Base-by-base conservation (phyloP, 1,284 basidiomycete genomes). In the Leccinum pachyderme region DNA sequence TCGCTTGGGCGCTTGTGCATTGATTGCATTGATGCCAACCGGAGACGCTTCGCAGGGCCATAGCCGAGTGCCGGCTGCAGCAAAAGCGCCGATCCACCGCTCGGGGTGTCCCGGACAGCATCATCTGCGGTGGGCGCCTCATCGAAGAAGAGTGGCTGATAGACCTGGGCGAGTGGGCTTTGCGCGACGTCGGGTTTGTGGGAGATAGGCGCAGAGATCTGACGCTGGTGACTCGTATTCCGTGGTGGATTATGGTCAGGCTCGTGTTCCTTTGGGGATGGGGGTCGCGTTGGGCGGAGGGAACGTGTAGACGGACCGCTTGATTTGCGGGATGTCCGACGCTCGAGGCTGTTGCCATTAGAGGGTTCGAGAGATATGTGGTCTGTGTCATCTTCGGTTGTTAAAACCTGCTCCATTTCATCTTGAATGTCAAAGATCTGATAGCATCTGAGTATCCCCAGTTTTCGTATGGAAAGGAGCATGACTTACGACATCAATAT, bases 391-490 rank as follows among this genome's bases (percentile, higher is more conserved):
- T 55, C 58, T 24, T 67, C 62, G 0, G 44, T 25, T 6, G 43
- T 60, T 3, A 49, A 32, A 7, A 24, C 11, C 37, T 35, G 59
- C 48, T 32, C 53, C 43, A 61, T 55, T 41, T 67, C 63, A 2
- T 69, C 56, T 53, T 68, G 89, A 9, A 94, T 80, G 61, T 94
- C 91, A 66, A 96, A 95, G 11, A 95, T 86, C 79, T 91, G 62
- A 62, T 25, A 41, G 12, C 47, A n/a, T 15, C 6, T 61, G 45
- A 61, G 44, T 24, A 24, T 41, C 33, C 33, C 24, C 35, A 18
- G 18, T 11, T 33, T 4, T 9, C 15, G 27, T 39, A 18, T 33
- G 52, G 39, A 44, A 44, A n/a, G 33, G 25, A 41, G 55, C n/a
- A 29, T 43, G 50, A 73, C 83, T 18, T 63, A 89, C 87, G 8